Percentiles rank a stretch among this genome's conserved stretches.
Conservation (phyloP, 2,329 filamentous ascomycete species). For the Albophoma yamanashiensis region DNA sequence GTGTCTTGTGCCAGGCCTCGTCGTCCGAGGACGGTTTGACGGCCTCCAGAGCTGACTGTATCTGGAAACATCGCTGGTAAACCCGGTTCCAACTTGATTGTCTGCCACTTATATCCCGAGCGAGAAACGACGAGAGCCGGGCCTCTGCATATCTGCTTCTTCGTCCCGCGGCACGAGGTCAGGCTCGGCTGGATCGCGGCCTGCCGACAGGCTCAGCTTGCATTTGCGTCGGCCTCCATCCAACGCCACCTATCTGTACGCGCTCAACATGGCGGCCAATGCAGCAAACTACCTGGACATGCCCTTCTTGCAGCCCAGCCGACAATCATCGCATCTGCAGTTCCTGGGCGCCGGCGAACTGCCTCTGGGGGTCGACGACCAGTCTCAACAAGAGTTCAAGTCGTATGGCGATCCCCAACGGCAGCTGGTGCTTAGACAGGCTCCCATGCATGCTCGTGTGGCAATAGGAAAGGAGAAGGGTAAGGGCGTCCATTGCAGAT, state of each 20-base stretch:
- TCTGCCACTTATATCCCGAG: neutral
- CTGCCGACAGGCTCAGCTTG: neutral
- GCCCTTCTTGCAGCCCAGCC: constrained; percentile 5
- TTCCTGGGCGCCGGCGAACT: constrained; percentile 7
- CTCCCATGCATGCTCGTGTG: constrained; percentile 45
- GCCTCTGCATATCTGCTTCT: neutral
- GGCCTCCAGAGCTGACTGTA: constrained; percentile 1
- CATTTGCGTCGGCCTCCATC: neutral
- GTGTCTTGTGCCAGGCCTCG: neutral
- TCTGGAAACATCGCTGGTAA: neutral
- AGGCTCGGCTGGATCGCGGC: neutral
- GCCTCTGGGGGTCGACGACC: constrained; percentile 5
- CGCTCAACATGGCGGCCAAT: constrained; percentile 4
- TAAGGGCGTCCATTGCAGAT: constrained; percentile 20
- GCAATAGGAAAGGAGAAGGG: constrained; percentile 67
- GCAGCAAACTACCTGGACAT: constrained; percentile 5
- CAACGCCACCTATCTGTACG: neutral
- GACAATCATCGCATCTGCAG: constrained; percentile 3
- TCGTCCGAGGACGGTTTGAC: neutral
- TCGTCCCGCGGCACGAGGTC: neutral
- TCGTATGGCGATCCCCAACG: constrained; percentile 10
- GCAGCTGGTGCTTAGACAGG: constrained; percentile 9
- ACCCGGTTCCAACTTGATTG: neutral
- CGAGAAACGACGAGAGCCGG: neutral
- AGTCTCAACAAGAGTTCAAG: constrained; percentile 5